Conservation (phyloP, 352 stramenopile genomes). For the Pythium insidiosum region DNA sequence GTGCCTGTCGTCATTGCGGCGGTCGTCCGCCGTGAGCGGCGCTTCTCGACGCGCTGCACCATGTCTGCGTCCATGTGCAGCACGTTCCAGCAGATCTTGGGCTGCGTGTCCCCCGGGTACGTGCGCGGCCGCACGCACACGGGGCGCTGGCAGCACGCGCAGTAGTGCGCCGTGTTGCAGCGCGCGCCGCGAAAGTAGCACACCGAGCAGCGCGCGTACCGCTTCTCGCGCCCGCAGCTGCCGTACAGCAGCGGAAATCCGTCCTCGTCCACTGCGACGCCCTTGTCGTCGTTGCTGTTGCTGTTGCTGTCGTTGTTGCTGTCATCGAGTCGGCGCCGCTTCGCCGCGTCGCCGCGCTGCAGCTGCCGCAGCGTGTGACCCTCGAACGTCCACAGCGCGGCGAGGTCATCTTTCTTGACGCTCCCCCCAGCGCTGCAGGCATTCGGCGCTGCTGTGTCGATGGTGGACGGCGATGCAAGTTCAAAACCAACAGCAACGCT, state of each 20-base stretch:
- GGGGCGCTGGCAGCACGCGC: conserved; percentile 56
- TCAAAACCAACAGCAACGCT: no score
- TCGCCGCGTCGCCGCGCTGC: conserved; percentile 19
- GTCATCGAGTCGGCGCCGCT: conserved; percentile 2
- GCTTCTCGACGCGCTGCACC: conserved; percentile 65
- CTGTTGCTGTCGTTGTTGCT: background rate
- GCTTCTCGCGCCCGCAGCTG: conserved; percentile 60
- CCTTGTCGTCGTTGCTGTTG: background rate
- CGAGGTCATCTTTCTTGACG: conserved; percentile 35
- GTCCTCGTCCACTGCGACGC: no score
- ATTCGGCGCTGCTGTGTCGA: conserved; percentile 2
- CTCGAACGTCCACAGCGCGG: conserved; percentile 58
- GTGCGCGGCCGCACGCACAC: conserved; percentile 61
- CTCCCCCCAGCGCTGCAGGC: conserved; percentile 6
- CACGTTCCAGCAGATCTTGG: conserved; percentile 80
- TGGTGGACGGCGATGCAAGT: background rate
- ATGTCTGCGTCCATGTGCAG: conserved; percentile 73
- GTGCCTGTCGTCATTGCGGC: no score
- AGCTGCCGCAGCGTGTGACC: conserved; percentile 45
- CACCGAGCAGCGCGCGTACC: conserved; percentile 61
- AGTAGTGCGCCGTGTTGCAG: conserved; percentile 65
- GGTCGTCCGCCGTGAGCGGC: conserved; percentile 47
- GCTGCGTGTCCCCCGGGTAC: conserved; percentile 56
- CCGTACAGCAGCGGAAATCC: conserved; percentile 46
- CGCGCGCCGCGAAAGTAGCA: conserved; percentile 65